Evolutionary conservation across 108 stramenopile species (phyloP).

Genomic region (Nannochloropsis granulata): DNA sequence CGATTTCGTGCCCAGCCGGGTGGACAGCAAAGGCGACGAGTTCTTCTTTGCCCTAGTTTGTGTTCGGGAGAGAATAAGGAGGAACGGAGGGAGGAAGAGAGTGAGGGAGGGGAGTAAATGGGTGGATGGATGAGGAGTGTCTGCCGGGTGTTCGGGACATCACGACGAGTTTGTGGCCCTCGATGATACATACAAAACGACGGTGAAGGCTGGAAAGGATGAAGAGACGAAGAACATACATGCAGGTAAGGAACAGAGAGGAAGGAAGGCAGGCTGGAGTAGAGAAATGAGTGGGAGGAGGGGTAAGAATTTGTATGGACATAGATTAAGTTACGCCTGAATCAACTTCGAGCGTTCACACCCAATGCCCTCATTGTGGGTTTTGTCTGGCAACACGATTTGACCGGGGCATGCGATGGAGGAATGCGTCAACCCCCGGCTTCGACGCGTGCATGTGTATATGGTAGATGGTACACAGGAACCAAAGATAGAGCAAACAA

Average conservation of each 20-base stretch:
- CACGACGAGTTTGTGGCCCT: too few species aligned
- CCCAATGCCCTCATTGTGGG: background rate
- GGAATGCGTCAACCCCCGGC: background rate
- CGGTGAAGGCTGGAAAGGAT: too few species aligned
- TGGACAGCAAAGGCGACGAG: slow-evolving; percentile 19
- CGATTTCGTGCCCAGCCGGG: slow-evolving; percentile 17
- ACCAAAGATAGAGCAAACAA: background rate
- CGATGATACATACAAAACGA: too few species aligned
- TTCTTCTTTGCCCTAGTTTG: background rate
- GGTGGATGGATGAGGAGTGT: background rate
- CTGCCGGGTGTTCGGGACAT: too few species aligned
- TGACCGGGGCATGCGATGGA: background rate
- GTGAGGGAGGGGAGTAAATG: too few species aligned
- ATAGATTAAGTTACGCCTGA: background rate
- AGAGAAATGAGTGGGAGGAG: background rate
- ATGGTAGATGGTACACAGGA: too few species aligned
- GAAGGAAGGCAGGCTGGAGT: background rate
- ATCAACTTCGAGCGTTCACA: background rate
- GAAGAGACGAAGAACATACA: too few species aligned
- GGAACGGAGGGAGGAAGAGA: background rate
- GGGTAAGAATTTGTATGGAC: background rate
- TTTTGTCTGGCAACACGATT: background rate
- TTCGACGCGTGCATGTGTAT: background rate
- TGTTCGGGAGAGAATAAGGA: background rate
- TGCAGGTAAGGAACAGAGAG: background rate